Base-by-base conservation (phyloP, 2,329 filamentous ascomycete species). In the Aspergillus novoparasiticus region DNA sequence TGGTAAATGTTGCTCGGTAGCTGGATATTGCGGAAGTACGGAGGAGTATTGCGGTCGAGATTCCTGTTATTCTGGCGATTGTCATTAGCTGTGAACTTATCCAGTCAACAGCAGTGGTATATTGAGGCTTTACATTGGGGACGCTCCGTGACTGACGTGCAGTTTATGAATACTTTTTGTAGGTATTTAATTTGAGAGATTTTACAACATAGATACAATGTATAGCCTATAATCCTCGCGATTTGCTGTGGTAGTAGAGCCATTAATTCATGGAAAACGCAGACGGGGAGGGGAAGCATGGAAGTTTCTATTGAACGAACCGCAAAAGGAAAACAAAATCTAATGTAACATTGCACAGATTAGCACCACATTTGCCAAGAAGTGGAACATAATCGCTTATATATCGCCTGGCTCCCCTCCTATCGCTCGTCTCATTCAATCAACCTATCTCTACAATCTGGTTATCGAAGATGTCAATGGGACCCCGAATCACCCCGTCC, bases 21-120 rank as follows among this genome's bases (percentile, higher is more conserved):
- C 39, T 58, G 69, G 72, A 4, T 73, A 69, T 60, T 74, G 69
- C 60, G 69, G 71, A 45, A 70, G 61, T 56, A 58, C 62, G 2
- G 64, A 58, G 16, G 71, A 69, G 45, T 73, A 73, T 61, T 74
- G 70, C 59, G 36, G 53, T 34, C 43, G 30, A 12, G 58, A 50
- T 2, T 71, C 70, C 58, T 74, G 70, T 62, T 71, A 74, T 58
- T 65, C 60, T 45, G 68, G 66, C 54, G 65, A 65, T 61, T 63
- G 61, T 46, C 10, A 2, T 12, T 10, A 26, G 43, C n/a, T 23
- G 10, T 46, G 43, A 46, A 23, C 9, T 9, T 46, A 46, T 46
- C 41, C 10, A 46, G 43, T 46, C 21, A 45, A 45, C 41, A 21
- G 41, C 19, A 45, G 19, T 45, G 41, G 41, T 45, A 45, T 45